A percentile compares a stretch with the other conserved stretches of the same genome.
Conservation (phyloP, 208 protist genomes). For the Trypanosoma conorhini region DNA sequence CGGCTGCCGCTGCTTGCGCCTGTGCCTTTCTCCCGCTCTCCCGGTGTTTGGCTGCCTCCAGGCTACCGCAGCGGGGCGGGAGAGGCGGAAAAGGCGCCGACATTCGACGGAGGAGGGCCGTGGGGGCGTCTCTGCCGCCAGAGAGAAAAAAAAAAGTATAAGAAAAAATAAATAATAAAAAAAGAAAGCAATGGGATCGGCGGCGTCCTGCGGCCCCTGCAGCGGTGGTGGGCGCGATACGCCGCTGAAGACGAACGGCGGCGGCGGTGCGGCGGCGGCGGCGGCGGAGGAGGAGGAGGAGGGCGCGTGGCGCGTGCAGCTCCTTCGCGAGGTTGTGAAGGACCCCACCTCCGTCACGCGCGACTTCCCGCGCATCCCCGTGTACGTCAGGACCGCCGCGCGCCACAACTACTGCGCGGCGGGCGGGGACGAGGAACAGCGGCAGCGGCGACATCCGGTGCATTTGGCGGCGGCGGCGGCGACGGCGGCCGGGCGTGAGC, state of each 20-base stretch:
- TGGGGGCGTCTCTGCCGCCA: no score
- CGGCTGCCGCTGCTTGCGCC: not conserved
- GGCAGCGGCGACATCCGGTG: not conserved
- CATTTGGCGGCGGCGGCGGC: not conserved
- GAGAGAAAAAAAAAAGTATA: not conserved
- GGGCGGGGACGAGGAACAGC: not conserved
- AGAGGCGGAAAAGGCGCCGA: no score
- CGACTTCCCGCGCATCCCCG: slow-evolving; percentile 77
- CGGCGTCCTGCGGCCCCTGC: not conserved
- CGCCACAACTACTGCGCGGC: slow-evolving; percentile 29
- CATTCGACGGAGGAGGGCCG: no score
- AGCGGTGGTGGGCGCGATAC: not conserved
- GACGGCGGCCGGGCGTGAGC: not conserved
- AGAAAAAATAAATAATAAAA: slow-evolving; percentile 5
- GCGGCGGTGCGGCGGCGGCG: not conserved
- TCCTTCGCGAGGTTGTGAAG: slow-evolving; percentile 32
- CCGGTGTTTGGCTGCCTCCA: no score
- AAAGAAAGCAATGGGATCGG: slow-evolving; percentile 3
- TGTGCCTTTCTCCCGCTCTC: slow-evolving; percentile 3
- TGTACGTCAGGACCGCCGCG: slow-evolving; percentile 40
- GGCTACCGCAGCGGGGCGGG: no score
- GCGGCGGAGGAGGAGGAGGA: not conserved
- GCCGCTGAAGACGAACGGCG: not conserved
- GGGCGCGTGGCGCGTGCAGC: slow-evolving; percentile 5
- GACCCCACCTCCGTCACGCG: slow-evolving; percentile 65